phyloP scores from a whole-genome alignment of 176 grass and related monocot genomes.

The Oryza nivara region DNA sequence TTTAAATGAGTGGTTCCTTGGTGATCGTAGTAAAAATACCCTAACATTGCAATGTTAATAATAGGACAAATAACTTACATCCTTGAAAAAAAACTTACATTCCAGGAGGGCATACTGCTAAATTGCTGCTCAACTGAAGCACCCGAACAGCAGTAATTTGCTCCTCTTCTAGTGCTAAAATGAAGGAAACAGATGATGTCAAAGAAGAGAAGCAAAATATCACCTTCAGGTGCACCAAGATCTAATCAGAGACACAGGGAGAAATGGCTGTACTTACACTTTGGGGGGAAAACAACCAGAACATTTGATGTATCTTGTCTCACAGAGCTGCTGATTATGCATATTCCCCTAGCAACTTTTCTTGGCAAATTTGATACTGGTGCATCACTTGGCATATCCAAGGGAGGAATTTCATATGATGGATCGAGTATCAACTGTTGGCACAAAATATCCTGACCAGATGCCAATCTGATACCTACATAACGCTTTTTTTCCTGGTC shows the following conservation, averaged over 20 bases:
- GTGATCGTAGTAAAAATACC: slow-evolving; percentile 34
- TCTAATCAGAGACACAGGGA: slow-evolving; percentile 16
- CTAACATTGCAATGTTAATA: slow-evolving; percentile 9
- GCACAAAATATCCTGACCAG: slow-evolving; percentile 90
- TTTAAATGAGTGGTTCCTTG: slow-evolving; percentile 21
- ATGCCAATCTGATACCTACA: slow-evolving; percentile 78
- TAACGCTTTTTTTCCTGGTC: slow-evolving; percentile 69
- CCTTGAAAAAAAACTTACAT: slow-evolving; percentile 53
- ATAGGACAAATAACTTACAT: slow-evolving; percentile 58
- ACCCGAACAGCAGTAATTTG: slow-evolving; percentile 67
- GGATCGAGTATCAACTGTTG: slow-evolving; percentile 73
- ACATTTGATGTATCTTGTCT: slow-evolving; percentile 66
- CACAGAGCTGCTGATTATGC: slow-evolving; percentile 70
- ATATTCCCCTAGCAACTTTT: slow-evolving; percentile 79
- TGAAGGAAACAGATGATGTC: slow-evolving; percentile 35
- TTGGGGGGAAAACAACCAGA: slow-evolving; percentile 91
- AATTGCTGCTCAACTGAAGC: slow-evolving; percentile 91
- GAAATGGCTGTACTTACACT: slow-evolving; percentile 64
- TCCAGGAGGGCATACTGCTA: slow-evolving; percentile 84
- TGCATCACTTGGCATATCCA: slow-evolving; percentile 42
- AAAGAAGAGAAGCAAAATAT: slow-evolving; percentile 34
- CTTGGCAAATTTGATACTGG: slow-evolving; percentile 39
- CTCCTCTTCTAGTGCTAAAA: slow-evolving; percentile 74
- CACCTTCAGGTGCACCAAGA: slow-evolving; percentile 17
- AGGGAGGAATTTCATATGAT: slow-evolving; percentile 72